Conservation (phyloP, 2,329 filamentous ascomycete species). For the Nothopassalora personata region DNA sequence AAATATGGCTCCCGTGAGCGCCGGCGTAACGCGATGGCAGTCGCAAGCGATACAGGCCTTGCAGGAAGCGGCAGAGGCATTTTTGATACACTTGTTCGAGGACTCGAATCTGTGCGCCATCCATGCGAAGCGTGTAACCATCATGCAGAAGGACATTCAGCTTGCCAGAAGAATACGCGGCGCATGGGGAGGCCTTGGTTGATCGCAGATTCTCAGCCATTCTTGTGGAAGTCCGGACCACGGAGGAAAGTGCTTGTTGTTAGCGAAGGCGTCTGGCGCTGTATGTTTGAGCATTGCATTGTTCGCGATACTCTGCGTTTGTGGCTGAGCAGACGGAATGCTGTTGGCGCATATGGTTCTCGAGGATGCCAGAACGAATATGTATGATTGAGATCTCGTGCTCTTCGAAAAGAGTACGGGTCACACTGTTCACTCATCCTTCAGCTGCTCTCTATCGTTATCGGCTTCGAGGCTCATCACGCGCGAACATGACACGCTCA, state of each 20-base stretch:
- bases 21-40: conserved; percentile 82
- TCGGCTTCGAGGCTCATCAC: background rate
- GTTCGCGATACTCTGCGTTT: conserved; percentile 9
- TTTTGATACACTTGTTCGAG: conserved; percentile 96
- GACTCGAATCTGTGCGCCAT: conserved; percentile 98
- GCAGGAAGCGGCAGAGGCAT: conserved; percentile 97
- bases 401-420: background rate
- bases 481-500: background rate
- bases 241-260: conserved; percentile 10
- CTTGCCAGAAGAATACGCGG: conserved; percentile 91
- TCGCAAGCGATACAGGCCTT: conserved; percentile 94
- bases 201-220: background rate
- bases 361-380: background rate
- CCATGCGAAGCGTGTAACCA: conserved; percentile 98
- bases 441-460: background rate
- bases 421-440: background rate
- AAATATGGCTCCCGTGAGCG: conserved; percentile 72
- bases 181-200: conserved; percentile 44
- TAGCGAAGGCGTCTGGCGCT: conserved; percentile 24
- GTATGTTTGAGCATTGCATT: conserved; percentile 9
- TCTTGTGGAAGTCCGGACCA: background rate
- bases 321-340: background rate
- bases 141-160: conserved; percentile 96
- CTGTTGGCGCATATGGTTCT: background rate
- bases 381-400: background rate